A percentile compares a stretch with the other conserved stretches of the same genome.
Evolutionary conservation across 2,329 filamentous ascomycete species (phyloP).

Genomic region (Cercospora sp.): DNA sequence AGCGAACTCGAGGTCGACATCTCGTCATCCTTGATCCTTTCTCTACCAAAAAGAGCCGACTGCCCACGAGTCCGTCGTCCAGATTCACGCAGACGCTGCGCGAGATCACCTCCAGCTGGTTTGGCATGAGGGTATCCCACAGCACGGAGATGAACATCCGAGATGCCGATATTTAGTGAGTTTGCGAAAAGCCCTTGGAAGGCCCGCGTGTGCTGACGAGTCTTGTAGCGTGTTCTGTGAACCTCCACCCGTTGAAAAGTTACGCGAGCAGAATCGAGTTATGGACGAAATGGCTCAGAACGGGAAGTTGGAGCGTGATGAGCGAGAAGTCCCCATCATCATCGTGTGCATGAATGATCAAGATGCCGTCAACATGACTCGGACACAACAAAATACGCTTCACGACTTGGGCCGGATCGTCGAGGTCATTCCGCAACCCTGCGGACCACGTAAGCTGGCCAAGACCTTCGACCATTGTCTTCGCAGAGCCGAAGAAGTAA

Average conservation of each 20-base stretch:
- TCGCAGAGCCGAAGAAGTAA: conserved; percentile 26
- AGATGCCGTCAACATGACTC: conserved; percentile 31
- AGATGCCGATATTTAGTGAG: conserved; percentile 28
- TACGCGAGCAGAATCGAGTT: conserved; percentile 22
- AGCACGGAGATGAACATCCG: conserved; percentile 21
- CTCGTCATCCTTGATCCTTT: conserved; percentile 28
- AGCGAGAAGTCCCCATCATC: conserved; percentile 34
- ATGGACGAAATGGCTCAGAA: not conserved
- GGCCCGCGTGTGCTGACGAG: not conserved
- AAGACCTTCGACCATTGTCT: conserved; percentile 40
- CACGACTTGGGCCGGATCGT: conserved; percentile 29
- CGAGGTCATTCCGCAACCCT: conserved; percentile 42
- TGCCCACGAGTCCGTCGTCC: conserved; percentile 16
- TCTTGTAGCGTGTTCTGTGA: conserved; percentile 23
- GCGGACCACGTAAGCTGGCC: conserved; percentile 45
- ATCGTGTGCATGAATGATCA: conserved; percentile 42
- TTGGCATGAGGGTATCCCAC: conserved; percentile 27
- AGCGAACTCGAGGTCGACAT: conserved; percentile 23
- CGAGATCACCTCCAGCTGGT: conserved; percentile 29
- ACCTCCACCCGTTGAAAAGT: conserved; percentile 28
- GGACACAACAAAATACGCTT: conserved; percentile 24
- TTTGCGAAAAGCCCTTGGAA: not conserved
- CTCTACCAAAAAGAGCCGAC: not conserved
- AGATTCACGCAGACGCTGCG: conserved; percentile 28
- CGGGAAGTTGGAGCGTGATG: conserved; percentile 1